Conservation (phyloP, 2,329 filamentous ascomycete species). For the Colletotrichum lini region DNA sequence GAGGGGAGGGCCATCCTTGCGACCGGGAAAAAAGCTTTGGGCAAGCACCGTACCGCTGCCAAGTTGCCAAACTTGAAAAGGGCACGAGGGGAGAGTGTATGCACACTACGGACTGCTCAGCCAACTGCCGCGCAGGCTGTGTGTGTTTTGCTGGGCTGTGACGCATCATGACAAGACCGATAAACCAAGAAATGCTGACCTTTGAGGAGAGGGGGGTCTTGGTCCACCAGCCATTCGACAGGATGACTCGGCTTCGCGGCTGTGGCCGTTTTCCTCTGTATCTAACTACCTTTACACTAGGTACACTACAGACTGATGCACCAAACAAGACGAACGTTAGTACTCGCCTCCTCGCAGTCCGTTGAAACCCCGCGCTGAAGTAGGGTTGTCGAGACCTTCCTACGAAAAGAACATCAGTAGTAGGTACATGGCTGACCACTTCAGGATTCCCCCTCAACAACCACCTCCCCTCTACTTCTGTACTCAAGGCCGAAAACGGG, state of each 20-base stretch:
- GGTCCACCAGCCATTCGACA: not conserved
- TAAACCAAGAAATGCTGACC: not conserved
- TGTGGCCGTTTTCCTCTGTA: slow-evolving; percentile 1
- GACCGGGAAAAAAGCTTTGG: not conserved
- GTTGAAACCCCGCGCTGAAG: not conserved
- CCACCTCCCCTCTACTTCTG: not conserved
- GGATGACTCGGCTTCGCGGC: not conserved
- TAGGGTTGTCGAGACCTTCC: no score
- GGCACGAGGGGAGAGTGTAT: not conserved
- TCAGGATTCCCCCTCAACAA: not conserved
- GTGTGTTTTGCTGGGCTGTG: slow-evolving; percentile 12
- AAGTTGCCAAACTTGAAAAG: not conserved
- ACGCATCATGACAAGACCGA: slow-evolving; percentile 9
- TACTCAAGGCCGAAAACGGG: not conserved
- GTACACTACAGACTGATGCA: no score
- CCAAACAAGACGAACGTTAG: not conserved
- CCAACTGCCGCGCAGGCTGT: slow-evolving; percentile 2
- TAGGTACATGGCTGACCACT: no score
- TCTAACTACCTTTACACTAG: no score
- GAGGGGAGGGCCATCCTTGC: slow-evolving; percentile 26
- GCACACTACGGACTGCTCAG: slow-evolving; percentile 1
- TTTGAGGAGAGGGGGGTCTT: not conserved
- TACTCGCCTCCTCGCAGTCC: not conserved
- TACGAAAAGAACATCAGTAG: no score
- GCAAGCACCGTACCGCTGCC: slow-evolving; percentile 1